Base-by-base conservation (phyloP, 345 rosid genomes). In the Syzygium aqueum region DNA sequence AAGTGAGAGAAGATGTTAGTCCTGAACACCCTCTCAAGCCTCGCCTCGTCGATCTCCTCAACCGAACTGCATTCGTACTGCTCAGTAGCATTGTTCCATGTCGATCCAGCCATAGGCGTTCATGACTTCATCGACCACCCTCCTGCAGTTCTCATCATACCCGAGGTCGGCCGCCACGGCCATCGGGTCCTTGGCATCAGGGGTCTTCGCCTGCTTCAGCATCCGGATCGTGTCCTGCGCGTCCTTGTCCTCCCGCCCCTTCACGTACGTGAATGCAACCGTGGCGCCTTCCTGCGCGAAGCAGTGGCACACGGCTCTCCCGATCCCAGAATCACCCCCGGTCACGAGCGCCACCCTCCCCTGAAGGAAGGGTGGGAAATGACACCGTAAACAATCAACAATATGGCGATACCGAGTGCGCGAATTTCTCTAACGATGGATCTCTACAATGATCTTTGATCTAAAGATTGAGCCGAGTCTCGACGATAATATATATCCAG, bases 281-380 rank as follows among this genome's bases (percentile, higher is more conserved):
- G 93, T 95, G 16, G 96, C 99, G 0, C 99, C 99, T 17, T 96
- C 98, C 25, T 80, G 65, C 0, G 91, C 96, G n/a, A 91, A 97
- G 84, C 86, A 89, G 86, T 91, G 87, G 77, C 92, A 86, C 84
- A 96, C 99, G 0, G 97, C 97, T 88, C 95, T 65, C n/a, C 99
- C 97, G n/a, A 96, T 95, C 49, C 97, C 98, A 0, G 96, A 95
- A 89, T 95, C 97, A 12, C 99, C 99, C 12, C 98, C 97, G 2
- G 98, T 95, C 77, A 96, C 95, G 6, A 96, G 85, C 3, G 98
- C 95, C 87, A 96, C 97, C 91, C 90, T 94, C 52, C 97, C 98
- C 97, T 95, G 87, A 84, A 37, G 84, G 77, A 43, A 3, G 46
- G 43, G 49, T 1, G 49, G 13, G 6, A 13, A 50, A 49, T 21